Conservation (phyloP, 2,329 filamentous ascomycete species). For the Calonectria pseudoturangicola region DNA sequence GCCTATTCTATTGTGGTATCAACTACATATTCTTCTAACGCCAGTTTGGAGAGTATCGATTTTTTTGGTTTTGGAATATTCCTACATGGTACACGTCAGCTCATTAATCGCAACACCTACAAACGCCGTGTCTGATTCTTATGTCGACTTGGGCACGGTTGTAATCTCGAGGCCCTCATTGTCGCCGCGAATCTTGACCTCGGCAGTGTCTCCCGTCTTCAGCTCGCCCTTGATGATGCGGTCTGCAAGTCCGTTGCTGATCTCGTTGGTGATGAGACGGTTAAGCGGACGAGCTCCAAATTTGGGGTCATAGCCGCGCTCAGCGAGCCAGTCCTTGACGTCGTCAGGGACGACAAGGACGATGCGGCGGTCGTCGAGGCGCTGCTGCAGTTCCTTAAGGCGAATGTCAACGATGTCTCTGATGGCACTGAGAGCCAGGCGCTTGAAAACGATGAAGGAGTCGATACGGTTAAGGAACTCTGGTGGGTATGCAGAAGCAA, state of each 20-base stretch:
- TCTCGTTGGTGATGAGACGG: slow-evolving; percentile 90
- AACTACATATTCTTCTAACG: slow-evolving; percentile 24
- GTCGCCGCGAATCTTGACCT: slow-evolving; percentile 80
- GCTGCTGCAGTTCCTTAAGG: slow-evolving; percentile 86
- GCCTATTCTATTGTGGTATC: slow-evolving; percentile 36
- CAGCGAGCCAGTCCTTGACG: slow-evolving; percentile 90
- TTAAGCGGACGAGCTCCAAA: slow-evolving; percentile 95
- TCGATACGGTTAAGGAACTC: slow-evolving; percentile 98
- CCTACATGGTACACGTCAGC: slow-evolving; percentile 51
- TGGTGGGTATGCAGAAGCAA: slow-evolving; percentile 84
- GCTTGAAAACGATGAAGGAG: slow-evolving; percentile 97
- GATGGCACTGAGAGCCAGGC: slow-evolving; percentile 85
- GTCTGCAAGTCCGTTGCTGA: slow-evolving; percentile 91
- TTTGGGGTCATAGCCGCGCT: slow-evolving; percentile 91
- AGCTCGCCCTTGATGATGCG: slow-evolving; percentile 92
- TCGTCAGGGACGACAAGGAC: slow-evolving; percentile 80
- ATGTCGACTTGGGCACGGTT: slow-evolving; percentile 48
- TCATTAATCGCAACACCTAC: slow-evolving; percentile 43
- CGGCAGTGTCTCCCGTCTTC: slow-evolving; percentile 83
- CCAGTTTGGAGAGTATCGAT: slow-evolving; percentile 32
- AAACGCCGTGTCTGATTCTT: not conserved
- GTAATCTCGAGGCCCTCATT: slow-evolving; percentile 74
- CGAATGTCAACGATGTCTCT: slow-evolving; percentile 96
- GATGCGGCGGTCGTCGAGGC: slow-evolving; percentile 91
- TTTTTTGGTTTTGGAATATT: slow-evolving; percentile 35